Conservation (phyloP, 2,329 filamentous ascomycete genomes). For the Apiospora aurea region DNA sequence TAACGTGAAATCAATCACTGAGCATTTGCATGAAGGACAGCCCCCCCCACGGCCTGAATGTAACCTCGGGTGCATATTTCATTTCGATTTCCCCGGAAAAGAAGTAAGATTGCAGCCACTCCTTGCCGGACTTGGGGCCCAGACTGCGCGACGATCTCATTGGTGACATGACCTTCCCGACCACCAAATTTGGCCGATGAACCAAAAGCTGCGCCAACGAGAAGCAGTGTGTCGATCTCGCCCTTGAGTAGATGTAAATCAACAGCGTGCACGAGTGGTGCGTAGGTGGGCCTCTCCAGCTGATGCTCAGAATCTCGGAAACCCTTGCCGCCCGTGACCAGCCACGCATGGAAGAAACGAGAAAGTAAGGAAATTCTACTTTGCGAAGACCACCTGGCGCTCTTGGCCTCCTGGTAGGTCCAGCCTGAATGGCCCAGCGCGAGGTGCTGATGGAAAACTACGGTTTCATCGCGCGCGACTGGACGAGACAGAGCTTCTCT, state of each 20-base stretch:
- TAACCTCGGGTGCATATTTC: neutral
- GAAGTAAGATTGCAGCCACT: neutral
- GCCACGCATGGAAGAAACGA: neutral
- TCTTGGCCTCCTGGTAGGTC: neutral
- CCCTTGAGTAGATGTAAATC: no score
- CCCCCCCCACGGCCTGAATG: neutral
- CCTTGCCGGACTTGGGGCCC: neutral
- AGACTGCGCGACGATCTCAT: neutral
- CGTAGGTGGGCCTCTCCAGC: no score
- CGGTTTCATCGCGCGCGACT: neutral
- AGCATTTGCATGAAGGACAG: neutral
- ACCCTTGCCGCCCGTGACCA: neutral
- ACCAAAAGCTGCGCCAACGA: no score
- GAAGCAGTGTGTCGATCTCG: no score
- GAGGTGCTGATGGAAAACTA: neutral
- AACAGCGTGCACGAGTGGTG: no score
- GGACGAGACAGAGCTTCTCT: neutral
- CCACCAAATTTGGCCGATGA: no score
- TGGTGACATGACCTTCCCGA: no score
- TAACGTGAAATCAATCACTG: neutral
- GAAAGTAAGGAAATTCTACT: neutral
- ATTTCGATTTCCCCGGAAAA: neutral
- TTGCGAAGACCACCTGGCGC: neutral
- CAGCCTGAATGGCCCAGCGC: neutral
- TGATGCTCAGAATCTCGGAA: no score